Base-by-base conservation (phyloP, 805 yeast genomes). In the Pichia scutulata region DNA sequence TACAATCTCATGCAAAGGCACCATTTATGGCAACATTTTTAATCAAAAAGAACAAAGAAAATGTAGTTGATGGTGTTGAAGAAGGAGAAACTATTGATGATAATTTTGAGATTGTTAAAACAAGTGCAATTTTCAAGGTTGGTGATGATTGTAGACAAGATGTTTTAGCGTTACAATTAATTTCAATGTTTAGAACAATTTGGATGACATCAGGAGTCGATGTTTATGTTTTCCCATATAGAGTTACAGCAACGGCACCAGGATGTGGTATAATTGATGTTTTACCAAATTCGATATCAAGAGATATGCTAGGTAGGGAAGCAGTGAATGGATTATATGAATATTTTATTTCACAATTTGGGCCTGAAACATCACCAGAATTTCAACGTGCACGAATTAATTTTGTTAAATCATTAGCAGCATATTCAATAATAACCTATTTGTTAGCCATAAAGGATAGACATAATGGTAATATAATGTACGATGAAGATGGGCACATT, bases 141-240 rank as follows among this genome's bases (percentile, higher is more conserved):
- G 99, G 99, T 53, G 99, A 93, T 70, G 99, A 93, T 69, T 92
- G 98, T 72, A 79, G 99, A 58, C 99, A 93, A 68, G 99, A 93
- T 69, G 92, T 93, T 46, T 75, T 93, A 57, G 97, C 97, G 0
- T 72, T 93, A 52, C 99, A 93, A 64, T 73, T 93, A 62, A 85
- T 95, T 51, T 85, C 97, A 4, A 82, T 93, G 37, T 93, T 95
- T 74, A 78, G 96, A 60, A 82, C 92, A 42, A 87, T 93, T 47
- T 93, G 97, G 95, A 79, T 81, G 54, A 77, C 80, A 55, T 81
- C 86, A 13, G 98, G 98, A 1, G 73, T 93, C 54, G 98, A 93
- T 65, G 77, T 92, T 41, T 93, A 75, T 67, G 95, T 93, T 24
- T 95, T 80, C 70, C 99, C 99, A 1, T 79, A 93, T 68, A 73